Evolutionary conservation across 2,329 filamentous ascomycete species (phyloP).

Genomic region (Pseudogymnoascus pannorum): DNA sequence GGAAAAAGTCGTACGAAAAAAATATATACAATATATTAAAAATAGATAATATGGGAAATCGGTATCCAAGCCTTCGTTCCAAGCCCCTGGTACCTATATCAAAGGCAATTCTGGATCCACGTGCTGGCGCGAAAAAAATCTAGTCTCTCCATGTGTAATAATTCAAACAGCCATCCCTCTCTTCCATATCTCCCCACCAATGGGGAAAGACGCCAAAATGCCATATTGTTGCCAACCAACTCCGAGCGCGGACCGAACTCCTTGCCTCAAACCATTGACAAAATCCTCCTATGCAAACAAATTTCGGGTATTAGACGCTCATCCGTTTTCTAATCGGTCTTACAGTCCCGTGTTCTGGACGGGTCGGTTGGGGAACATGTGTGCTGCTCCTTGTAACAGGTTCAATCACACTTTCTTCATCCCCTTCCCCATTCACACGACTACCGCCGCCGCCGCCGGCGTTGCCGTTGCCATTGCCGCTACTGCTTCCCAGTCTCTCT

Average conservation of each 20-base stretch:
- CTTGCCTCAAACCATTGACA: background rate
- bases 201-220: background rate
- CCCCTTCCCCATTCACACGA: background rate
- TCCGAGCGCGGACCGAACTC: background rate
- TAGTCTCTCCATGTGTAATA: background rate
- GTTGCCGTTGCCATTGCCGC: background rate
- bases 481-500: background rate
- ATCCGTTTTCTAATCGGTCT: background rate
- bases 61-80: background rate
- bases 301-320: background rate
- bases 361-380: conserved; percentile 2
- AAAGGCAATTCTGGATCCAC: background rate
- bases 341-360: background rate
- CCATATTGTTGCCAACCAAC: background rate
- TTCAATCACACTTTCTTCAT: background rate
- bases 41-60: background rate
- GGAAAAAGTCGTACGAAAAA: background rate
- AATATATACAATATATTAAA: conserved; percentile 1
- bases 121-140: background rate
- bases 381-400: conserved; percentile 5
- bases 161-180: background rate
- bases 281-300: background rate
- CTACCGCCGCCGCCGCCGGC: background rate
- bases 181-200: background rate
- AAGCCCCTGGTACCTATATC: background rate